Percentiles rank a stretch among this genome's conserved stretches.
phyloP scores from a whole-genome alignment of 352 stramenopile species.

The Thalassiosira pacifica region DNA sequence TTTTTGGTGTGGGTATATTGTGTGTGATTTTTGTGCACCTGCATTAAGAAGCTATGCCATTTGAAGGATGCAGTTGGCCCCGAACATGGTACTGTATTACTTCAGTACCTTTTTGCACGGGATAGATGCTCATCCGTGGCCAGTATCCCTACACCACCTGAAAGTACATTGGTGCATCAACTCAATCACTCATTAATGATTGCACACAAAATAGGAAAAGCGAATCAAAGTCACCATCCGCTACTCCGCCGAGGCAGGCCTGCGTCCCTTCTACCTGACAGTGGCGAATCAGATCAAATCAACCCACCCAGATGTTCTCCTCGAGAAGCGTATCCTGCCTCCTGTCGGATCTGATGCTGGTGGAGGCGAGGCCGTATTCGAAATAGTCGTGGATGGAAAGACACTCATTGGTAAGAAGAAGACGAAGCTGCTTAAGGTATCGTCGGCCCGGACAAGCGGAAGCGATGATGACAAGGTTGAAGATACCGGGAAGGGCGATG shows the following conservation, averaged over 20 bases:
- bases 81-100: too few species aligned
- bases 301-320: constrained; percentile 73
- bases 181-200: constrained; percentile 18
- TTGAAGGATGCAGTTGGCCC: too few species aligned
- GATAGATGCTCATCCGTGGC: too few species aligned
- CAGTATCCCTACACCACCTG: too few species aligned
- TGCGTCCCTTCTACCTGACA: constrained; percentile 85
- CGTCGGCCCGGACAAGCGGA: background rate
- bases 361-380: constrained; percentile 62
- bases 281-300: constrained; percentile 79
- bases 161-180: too few species aligned
- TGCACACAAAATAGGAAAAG: constrained; percentile 65
- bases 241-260: constrained; percentile 69
- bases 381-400: constrained; percentile 81
- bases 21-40: too few species aligned
- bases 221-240: constrained; percentile 77
- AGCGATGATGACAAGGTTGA: constrained; percentile 21
- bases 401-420: constrained; percentile 72
- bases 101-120: too few species aligned
- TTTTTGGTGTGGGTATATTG: too few species aligned
- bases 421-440: constrained; percentile 55
- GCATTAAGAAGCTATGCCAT: too few species aligned
- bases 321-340: constrained; percentile 75
- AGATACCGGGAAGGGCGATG: constrained; percentile 13
- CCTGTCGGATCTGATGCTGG: constrained; percentile 23